Conservation (phyloP, 176 grass and related monocot species). For the Rhynchospora tenuis region DNA sequence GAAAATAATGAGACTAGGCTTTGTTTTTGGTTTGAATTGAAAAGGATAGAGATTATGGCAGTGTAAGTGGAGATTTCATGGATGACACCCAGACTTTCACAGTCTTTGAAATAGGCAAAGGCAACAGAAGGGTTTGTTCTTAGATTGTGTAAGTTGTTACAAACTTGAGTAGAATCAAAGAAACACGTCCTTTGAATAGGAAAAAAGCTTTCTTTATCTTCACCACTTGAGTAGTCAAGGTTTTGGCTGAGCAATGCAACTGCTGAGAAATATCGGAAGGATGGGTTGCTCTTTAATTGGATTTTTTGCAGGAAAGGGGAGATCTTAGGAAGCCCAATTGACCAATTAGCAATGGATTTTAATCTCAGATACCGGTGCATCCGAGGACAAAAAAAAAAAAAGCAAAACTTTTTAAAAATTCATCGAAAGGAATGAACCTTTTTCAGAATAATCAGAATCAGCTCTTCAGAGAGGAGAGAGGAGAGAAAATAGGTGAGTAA, state of each 20-base stretch:
- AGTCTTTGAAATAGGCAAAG: conserved; percentile 59
- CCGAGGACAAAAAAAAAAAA: background rate
- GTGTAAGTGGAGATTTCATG: conserved; percentile 54
- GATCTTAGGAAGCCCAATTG: background rate
- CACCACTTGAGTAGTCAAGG: conserved; percentile 36
- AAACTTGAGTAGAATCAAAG: conserved; percentile 33
- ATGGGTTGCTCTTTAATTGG: background rate
- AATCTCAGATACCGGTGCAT: conserved; percentile 26
- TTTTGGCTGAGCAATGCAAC: conserved; percentile 5
- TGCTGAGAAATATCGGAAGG: conserved; percentile 10
- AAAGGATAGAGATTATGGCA: conserved; percentile 41
- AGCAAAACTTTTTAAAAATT: background rate
- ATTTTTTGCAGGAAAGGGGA: background rate
- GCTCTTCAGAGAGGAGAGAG: background rate
- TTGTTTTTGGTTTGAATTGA: conserved; percentile 23
- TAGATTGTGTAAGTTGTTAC: conserved; percentile 35
- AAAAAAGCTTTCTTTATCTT: conserved; percentile 29
- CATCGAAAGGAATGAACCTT: background rate
- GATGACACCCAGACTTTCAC: conserved; percentile 32
- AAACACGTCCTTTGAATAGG: background rate
- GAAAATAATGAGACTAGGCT: conserved; percentile 44
- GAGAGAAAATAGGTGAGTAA: background rate
- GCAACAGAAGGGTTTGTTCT: conserved; percentile 34
- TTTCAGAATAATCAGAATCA: background rate
- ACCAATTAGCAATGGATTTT: conserved; percentile 17